Conservation (phyloP, 257 asterid genomes). For the Voacanga thouarsii region DNA sequence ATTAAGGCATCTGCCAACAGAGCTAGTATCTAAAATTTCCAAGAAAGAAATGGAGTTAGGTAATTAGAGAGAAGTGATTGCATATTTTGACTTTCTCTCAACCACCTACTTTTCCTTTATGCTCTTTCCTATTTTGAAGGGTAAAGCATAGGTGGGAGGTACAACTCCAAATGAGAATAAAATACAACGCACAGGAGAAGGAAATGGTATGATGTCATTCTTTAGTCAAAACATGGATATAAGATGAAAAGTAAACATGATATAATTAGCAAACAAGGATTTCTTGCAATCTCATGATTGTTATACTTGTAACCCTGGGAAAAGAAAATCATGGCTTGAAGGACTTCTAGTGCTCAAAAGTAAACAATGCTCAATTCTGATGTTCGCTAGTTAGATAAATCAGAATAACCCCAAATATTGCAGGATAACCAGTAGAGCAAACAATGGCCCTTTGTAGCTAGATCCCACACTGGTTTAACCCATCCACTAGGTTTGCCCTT, state of each 20-base stretch:
- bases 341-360: neutral
- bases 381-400: neutral
- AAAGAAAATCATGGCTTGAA: neutral
- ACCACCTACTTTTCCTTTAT: neutral
- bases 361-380: neutral
- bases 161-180: neutral
- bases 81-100: neutral
- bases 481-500: neutral
- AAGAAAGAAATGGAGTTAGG: conserved; percentile 11
- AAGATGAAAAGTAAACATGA: neutral
- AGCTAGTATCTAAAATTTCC: conserved; percentile 59
- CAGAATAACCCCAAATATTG: neutral
- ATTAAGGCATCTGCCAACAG: conserved; percentile 75
- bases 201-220: conserved; percentile 3
- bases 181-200: neutral
- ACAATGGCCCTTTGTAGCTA: neutral
- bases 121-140: neutral
- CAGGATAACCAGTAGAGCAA: neutral
- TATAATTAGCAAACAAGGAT: neutral
- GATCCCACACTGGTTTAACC: neutral
- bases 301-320: neutral
- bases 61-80: neutral
- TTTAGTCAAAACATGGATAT: neutral
- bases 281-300: neutral
- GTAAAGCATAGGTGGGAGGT: neutral